Evolutionary conservation across 345 rosid species (phyloP).

Genomic region (Excoecaria agallocha): DNA sequence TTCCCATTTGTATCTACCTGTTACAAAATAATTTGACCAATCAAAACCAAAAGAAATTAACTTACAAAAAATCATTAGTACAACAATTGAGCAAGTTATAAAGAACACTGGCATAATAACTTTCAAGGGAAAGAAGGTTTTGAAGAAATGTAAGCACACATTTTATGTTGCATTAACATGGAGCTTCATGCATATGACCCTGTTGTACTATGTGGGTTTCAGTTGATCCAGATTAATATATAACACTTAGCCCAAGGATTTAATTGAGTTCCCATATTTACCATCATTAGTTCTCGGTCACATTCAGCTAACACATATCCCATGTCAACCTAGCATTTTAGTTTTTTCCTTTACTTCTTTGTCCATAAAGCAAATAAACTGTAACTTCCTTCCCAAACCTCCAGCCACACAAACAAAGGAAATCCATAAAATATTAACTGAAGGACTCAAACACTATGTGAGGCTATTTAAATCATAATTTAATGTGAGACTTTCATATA

Average conservation of each 20-base stretch:
- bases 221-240: background rate
- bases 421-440: no score
- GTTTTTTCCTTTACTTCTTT: background rate
- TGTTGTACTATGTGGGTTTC: background rate
- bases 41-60: constrained; percentile 8
- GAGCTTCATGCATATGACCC: background rate
- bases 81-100: no score
- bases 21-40: constrained; percentile 19
- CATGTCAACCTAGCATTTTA: background rate
- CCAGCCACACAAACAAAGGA: background rate
- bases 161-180: background rate
- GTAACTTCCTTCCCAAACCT: background rate
- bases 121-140: background rate
- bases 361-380: background rate
- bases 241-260: background rate
- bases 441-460: background rate
- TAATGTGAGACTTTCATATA: background rate
- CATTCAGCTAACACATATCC: background rate
- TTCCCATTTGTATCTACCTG: no score
- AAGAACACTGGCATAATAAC: background rate
- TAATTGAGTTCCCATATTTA: background rate
- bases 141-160: background rate
- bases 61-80: background rate
- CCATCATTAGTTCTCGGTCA: background rate
- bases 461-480: background rate